Evolutionary conservation across 305 asterid species (phyloP).

Genomic region (Solanum hybrid): DNA sequence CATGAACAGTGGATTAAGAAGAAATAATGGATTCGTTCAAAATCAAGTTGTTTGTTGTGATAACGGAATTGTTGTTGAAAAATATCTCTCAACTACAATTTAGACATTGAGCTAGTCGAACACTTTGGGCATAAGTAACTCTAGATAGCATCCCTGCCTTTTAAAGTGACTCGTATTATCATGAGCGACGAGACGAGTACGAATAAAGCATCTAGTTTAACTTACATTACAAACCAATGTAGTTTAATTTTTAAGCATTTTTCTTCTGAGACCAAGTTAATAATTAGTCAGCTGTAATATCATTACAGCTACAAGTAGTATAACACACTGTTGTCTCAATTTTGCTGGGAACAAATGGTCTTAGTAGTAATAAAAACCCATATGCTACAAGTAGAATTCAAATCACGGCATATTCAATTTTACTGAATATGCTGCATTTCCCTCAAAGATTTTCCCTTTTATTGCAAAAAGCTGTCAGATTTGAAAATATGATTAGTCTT

Average conservation of each 20-base stretch:
- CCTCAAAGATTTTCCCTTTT: not conserved
- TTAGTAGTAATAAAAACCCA: not conserved
- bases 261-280: not conserved
- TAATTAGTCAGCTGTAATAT: not conserved
- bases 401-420: not conserved
- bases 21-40: not conserved
- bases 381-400: not conserved
- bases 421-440: not conserved
- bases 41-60: not conserved
- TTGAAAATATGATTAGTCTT: not conserved
- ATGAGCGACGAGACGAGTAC: not conserved
- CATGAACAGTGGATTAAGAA: not conserved
- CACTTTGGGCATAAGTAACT: not conserved
- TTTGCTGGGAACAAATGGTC: constrained; percentile 4
- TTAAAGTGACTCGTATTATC: not conserved
- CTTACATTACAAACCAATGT: not conserved
- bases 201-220: not conserved
- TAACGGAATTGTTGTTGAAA: not conserved
- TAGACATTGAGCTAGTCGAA: not conserved
- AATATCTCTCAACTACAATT: not conserved
- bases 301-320: not conserved
- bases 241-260: not conserved
- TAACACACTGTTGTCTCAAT: not conserved
- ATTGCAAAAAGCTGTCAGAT: not conserved
- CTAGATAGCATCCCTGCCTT: not conserved